Percentiles rank a stretch among this genome's conserved stretches.
Conservation (phyloP, 371 early-diverging fungal genomes). For the Actinomucor elegans region DNA sequence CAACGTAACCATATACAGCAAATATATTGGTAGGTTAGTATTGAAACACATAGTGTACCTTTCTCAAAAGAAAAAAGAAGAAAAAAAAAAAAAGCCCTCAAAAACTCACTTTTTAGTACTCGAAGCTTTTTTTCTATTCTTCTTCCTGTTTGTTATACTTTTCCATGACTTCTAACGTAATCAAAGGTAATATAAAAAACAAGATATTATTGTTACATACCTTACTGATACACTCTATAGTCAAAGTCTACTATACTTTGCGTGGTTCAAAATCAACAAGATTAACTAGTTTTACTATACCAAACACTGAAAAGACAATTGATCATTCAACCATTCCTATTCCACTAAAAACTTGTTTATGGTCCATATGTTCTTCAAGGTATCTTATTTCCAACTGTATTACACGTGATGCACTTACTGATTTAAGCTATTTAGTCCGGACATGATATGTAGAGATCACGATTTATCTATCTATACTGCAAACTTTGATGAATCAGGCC, state of each 20-base stretch:
- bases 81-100: no score
- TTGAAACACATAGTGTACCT: constrained; percentile 7
- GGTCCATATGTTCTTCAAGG: constrained; percentile 48
- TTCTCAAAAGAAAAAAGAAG: constrained; percentile 1
- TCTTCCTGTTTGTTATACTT: not conserved
- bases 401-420: constrained; percentile 20
- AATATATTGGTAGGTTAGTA: constrained; percentile 15
- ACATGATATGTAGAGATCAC: constrained; percentile 47
- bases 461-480: constrained; percentile 48
- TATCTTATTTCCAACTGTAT: constrained; percentile 21
- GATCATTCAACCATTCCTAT: constrained; percentile 19
- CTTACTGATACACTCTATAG: constrained; percentile 1
- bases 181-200: constrained; percentile 2
- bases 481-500: constrained; percentile 39
- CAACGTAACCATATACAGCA: constrained; percentile 9
- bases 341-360: constrained; percentile 36
- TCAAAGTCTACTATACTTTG: constrained; percentile 15
- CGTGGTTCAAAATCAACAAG: constrained; percentile 32
- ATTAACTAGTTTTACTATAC: constrained; percentile 23
- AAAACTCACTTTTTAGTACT: no score
- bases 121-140: not conserved
- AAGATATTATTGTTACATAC: no score
- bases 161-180: constrained; percentile 1
- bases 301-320: constrained; percentile 3
- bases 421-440: constrained; percentile 34